phyloP scores from a whole-genome alignment of 2,329 filamentous ascomycete genomes.

The Cucurbitaria berberidis region DNA sequence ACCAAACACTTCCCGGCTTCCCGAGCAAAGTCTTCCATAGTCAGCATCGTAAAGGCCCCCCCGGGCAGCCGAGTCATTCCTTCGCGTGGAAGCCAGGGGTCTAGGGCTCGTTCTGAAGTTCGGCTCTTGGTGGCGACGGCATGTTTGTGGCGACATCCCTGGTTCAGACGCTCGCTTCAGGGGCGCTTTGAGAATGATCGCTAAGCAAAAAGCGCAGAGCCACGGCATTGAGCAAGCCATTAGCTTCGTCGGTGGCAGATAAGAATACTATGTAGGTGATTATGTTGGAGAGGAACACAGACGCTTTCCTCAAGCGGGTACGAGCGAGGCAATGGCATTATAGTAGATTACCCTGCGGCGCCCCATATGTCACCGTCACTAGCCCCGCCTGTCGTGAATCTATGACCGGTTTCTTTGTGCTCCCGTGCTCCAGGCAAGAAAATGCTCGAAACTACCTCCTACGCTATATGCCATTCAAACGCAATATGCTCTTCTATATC shows the following conservation, averaged over 20 bases:
- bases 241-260: not conserved
- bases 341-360: not conserved
- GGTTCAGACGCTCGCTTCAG: slow-evolving; percentile 18
- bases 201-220: not conserved
- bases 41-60: not conserved
- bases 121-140: slow-evolving; percentile 7
- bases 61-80: slow-evolving; percentile 17
- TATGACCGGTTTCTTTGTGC: slow-evolving; percentile 14
- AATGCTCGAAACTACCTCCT: slow-evolving; percentile 18
- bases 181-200: slow-evolving; percentile 16
- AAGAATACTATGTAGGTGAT: not conserved
- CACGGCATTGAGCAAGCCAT: slow-evolving; percentile 5
- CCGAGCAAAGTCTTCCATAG: not conserved
- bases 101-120: slow-evolving; percentile 2
- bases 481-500: slow-evolving; percentile 13
- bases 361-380: slow-evolving; percentile 6
- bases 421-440: slow-evolving; percentile 23
- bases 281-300: not conserved
- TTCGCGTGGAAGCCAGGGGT: slow-evolving; percentile 18
- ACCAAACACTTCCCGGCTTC: not conserved
- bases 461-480: slow-evolving; percentile 5
- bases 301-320: not conserved
- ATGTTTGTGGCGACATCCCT: slow-evolving; percentile 2
- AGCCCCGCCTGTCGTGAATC: slow-evolving; percentile 7
- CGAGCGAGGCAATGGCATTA: not conserved